Conservation (phyloP, 805 yeast genomes). For the Dipodascus geniculatus region DNA sequence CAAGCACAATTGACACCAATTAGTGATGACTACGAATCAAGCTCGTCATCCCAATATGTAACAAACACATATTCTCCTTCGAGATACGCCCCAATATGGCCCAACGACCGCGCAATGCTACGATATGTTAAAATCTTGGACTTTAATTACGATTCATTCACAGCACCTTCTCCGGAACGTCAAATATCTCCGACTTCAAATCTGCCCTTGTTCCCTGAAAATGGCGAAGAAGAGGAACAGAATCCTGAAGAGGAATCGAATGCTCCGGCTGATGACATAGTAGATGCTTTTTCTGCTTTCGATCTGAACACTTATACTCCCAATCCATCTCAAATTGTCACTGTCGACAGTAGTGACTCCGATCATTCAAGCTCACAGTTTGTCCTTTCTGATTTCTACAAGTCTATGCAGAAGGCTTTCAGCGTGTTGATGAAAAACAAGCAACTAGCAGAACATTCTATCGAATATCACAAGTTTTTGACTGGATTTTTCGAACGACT, state of each 20-base stretch:
- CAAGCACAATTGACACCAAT: neutral
- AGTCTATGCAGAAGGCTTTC: neutral
- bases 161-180: neutral
- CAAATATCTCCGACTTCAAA: neutral
- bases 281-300: neutral
- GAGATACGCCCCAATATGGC: neutral
- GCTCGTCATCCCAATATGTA: neutral
- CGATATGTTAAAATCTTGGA: neutral
- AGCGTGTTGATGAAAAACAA: neutral
- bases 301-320: neutral
- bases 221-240: neutral
- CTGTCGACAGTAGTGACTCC: neutral
- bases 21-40: neutral
- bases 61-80: neutral
- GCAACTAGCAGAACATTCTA: neutral
- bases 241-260: neutral
- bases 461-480: neutral
- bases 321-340: neutral
- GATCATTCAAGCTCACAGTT: neutral
- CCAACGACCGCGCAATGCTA: neutral
- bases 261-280: neutral
- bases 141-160: neutral
- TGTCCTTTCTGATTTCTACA: neutral
- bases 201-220: neutral
- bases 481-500: neutral